Evolutionary conservation across 1,284 basidiomycete genomes (phyloP).

Genomic region (Ustilago crameri): DNA sequence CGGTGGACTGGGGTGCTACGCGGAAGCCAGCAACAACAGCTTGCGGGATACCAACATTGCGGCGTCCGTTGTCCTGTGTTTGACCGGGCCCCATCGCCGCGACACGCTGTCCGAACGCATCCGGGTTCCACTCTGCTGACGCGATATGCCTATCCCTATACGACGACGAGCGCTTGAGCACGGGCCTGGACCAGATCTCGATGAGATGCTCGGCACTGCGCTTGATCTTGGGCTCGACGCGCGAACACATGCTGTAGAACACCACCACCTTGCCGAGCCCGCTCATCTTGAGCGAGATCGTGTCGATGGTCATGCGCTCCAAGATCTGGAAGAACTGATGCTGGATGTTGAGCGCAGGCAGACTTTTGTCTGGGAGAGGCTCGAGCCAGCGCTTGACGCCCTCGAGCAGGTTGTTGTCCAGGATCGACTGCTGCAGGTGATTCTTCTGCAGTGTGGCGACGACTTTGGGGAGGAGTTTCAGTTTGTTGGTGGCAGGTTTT

Average conservation of each 20-base stretch:
- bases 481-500: slow-evolving; percentile 85
- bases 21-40: slow-evolving; percentile 58
- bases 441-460: slow-evolving; percentile 94
- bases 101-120: slow-evolving; percentile 39
- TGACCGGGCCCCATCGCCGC: neutral
- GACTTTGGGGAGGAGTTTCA: slow-evolving; percentile 85
- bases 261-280: slow-evolving; percentile 89
- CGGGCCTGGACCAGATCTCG: slow-evolving; percentile 69
- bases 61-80: slow-evolving; percentile 24
- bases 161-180: slow-evolving; percentile 62
- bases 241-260: slow-evolving; percentile 90
- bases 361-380: slow-evolving; percentile 87
- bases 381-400: slow-evolving; percentile 93
- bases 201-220: slow-evolving; percentile 87
- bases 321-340: slow-evolving; percentile 87
- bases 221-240: slow-evolving; percentile 82
- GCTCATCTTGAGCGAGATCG: slow-evolving; percentile 88
- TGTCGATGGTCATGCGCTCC: slow-evolving; percentile 85
- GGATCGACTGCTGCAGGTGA: slow-evolving; percentile 87
- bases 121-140: slow-evolving; percentile 55
- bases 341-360: slow-evolving; percentile 96
- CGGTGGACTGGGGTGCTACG: slow-evolving; percentile 51
- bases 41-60: slow-evolving; percentile 59
- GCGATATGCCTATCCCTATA: slow-evolving; percentile 63
- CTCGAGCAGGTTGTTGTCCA: slow-evolving; percentile 93